A percentile compares a stretch with the other conserved stretches of the same genome.
Evolutionary conservation across 1,139 yeast genomes (phyloP).

Genomic region (Candida dubliniensis): DNA sequence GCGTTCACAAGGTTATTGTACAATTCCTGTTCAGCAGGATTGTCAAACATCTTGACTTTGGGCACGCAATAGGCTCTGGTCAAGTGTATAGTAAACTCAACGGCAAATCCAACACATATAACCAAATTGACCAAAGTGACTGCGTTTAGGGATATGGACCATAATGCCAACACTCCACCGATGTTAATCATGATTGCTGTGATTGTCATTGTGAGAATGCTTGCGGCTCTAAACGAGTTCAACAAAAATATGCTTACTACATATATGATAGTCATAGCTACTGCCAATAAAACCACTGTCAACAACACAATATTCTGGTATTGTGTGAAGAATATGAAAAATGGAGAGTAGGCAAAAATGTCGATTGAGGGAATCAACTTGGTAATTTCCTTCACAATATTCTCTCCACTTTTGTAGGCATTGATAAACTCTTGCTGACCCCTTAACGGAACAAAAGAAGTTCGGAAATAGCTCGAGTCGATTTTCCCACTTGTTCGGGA

Average conservation of each 20-base stretch:
- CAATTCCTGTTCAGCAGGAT: constrained; percentile 15
- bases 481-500: constrained; percentile 39
- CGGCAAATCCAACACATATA: constrained; percentile 89
- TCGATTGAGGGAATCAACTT: constrained; percentile 38
- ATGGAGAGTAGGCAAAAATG: constrained; percentile 90
- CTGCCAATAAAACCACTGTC: constrained; percentile 54
- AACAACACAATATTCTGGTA: constrained; percentile 62
- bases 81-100: constrained; percentile 88
- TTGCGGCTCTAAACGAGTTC: constrained; percentile 65
- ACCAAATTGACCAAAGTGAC: constrained; percentile 84
- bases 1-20: constrained; percentile 18
- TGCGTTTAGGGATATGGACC: constrained; percentile 82
- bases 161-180: constrained; percentile 76
- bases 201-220: constrained; percentile 59
- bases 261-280: constrained; percentile 60
- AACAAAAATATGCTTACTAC: constrained; percentile 55
- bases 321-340: constrained; percentile 90
- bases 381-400: constrained; percentile 63
- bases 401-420: constrained; percentile 73
- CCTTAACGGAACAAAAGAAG: constrained; percentile 77
- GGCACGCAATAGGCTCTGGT: constrained; percentile 66
- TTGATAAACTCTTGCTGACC: constrained; percentile 82
- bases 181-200: constrained; percentile 66
- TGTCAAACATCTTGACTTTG: constrained; percentile 16
- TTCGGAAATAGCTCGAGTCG: constrained; percentile 66